Evolutionary conservation across 2,329 filamentous ascomycete species (phyloP), one percentile per base, ranked within the genome.

Genomic region (Juglanconis sp.): DNA sequence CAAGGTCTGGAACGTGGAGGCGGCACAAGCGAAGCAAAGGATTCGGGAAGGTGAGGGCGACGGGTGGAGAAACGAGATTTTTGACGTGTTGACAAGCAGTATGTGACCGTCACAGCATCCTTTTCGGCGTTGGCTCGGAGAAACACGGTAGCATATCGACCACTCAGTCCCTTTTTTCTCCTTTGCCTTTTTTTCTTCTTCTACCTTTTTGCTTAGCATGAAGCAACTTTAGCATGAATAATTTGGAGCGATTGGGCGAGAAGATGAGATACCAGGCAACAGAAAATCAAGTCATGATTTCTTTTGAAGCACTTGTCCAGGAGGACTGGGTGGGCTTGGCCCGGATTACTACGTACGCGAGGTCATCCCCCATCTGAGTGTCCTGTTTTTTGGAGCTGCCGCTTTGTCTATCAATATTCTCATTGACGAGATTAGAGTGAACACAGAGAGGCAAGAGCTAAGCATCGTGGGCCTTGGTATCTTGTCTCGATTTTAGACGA

Each of bases 1-100:
- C 55, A 92, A 90, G 75, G 74, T 96, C n/a, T 96, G 92, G 91
- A 85, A 94, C 65, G 88, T 92, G 65, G 89, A 96, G 74, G 92
- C 86, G 0, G 75, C 79, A 30, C 79, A 81, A 63, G 92, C 91
- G 0, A 81, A 81, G 24, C 90, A 96, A 73, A 81, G 86, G 46
- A 85, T 96, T 42, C 86, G 93, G 65, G 89, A 94, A 65, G 87
- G 87, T 69, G 84, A 87, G 58, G 78, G 78, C 51, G 86, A 82
- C 15, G 90, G 89, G 0, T 96, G 92, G 92, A 83, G 89, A 66
- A 96, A 96, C 72, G 87, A 86, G 50, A 87, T 96, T n/a, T 96
- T 96, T 68, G 80, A 85, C 64, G 73, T 81, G 10, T 70, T 70
- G 36, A 75, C 77, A n/a, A 68, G 61, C n/a, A 30, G 54, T 10